A percentile compares a stretch with the other conserved stretches of the same genome.
These are phyloP conservation scores for Amanita muscaria DNA, from an alignment of 768 basidiomycete genomes.

Conservation along the genomic window DNA sequence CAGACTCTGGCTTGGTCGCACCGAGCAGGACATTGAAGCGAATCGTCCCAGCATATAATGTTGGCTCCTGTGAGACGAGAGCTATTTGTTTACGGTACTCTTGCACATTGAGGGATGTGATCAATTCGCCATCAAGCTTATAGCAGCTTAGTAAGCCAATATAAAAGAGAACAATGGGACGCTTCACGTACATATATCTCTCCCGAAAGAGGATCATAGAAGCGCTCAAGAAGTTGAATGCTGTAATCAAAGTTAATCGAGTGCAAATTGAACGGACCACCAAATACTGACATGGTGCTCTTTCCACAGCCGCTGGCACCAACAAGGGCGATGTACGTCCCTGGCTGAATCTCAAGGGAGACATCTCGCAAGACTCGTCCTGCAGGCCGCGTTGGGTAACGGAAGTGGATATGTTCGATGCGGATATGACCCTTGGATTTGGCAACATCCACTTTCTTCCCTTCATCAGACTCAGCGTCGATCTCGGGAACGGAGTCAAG, in stretches of 20 bases:
- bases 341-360: constrained; percentile 60
- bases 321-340: constrained; percentile 75
- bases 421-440: constrained; percentile 53
- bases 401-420: constrained; percentile 79
- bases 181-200: constrained; percentile 44
- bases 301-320: constrained; percentile 79
- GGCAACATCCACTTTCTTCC: constrained; percentile 39
- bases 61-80: constrained; percentile 88
- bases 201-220: constrained; percentile 75
- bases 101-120: constrained; percentile 71
- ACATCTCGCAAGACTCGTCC: constrained; percentile 79
- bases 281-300: constrained; percentile 58
- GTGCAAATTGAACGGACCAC: not conserved
- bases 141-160: not conserved
- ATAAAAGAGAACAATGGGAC: not conserved
- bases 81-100: constrained; percentile 86
- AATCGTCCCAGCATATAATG: constrained; percentile 84
- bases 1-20: constrained; percentile 61
- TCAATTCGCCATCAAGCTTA: constrained; percentile 66
- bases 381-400: constrained; percentile 81
- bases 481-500: constrained; percentile 71
- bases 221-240: constrained; percentile 76
- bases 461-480: constrained; percentile 66
- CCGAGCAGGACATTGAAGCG: constrained; percentile 90
- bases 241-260: constrained; percentile 23